These are phyloP conservation scores for Claviceps digitariae DNA, from an alignment of 2,329 filamentous ascomycete species.

Conservation along the genomic window DNA sequence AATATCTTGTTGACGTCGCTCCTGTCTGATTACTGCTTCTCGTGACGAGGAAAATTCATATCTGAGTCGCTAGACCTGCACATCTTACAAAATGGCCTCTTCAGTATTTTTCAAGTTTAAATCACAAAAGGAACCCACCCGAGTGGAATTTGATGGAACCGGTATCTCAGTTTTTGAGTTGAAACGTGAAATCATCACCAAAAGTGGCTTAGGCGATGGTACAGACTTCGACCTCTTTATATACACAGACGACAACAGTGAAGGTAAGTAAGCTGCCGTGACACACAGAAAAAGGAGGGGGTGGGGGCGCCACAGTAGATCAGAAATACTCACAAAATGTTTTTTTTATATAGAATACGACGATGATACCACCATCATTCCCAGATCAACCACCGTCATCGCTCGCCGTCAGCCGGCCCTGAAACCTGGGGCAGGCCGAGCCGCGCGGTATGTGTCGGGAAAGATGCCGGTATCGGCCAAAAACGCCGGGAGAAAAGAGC, in stretches of 20 bases:
- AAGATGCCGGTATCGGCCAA: slow-evolving; percentile 87
- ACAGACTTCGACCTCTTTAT: slow-evolving; percentile 94
- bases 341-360: slow-evolving; percentile 59
- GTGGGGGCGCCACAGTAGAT: not conserved
- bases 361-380: slow-evolving; percentile 95
- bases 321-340: slow-evolving; percentile 14
- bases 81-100: slow-evolving; percentile 60
- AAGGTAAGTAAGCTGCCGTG: slow-evolving; percentile 47
- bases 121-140: slow-evolving; percentile 87
- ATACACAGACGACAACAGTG: slow-evolving; percentile 79
- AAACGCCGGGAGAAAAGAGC: slow-evolving; percentile 57
- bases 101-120: slow-evolving; percentile 99
- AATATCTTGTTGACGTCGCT: slow-evolving; percentile 7
- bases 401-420: slow-evolving; percentile 73
- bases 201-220: slow-evolving; percentile 86
- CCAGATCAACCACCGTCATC: slow-evolving; percentile 85
- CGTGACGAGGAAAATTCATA: slow-evolving; percentile 14
- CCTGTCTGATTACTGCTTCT: slow-evolving; percentile 9
- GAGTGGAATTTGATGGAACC: slow-evolving; percentile 93
- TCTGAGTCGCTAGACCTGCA: slow-evolving; percentile 4
- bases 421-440: slow-evolving; percentile 76
- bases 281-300: not conserved
- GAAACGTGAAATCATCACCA: slow-evolving; percentile 95
- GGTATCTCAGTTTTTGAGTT: slow-evolving; percentile 97
- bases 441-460: slow-evolving; percentile 88